Percentiles rank a stretch among this genome's conserved stretches.
Conservation (phyloP, 169 alveolate species). For the Cystoisospora suis region DNA sequence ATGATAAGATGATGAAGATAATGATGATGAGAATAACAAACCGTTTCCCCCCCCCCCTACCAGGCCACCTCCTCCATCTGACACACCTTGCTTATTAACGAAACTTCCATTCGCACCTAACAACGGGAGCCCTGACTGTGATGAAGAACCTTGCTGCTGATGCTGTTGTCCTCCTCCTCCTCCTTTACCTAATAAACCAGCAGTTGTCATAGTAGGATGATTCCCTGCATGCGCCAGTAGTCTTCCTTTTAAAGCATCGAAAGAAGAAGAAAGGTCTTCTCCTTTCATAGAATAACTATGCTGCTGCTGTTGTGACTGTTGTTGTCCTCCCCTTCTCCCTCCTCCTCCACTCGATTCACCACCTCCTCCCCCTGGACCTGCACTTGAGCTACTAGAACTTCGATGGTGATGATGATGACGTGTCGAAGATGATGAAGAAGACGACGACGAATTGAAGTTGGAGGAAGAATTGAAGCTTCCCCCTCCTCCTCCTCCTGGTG, state of each 20-base stretch:
- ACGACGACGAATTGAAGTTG: no score
- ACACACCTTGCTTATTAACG: not conserved
- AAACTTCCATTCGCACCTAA: not conserved
- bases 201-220: no score
- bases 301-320: not conserved
- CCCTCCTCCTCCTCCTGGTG: no score
- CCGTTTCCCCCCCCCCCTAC: not conserved
- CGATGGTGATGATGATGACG: not conserved
- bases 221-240: no score
- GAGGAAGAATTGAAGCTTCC: no score
- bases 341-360: no score
- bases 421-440: not conserved
- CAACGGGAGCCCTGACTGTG: not conserved
- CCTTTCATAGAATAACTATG: no score
- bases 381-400: not conserved
- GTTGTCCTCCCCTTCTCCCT: no score
- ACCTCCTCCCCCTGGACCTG: not conserved
- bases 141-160: not conserved
- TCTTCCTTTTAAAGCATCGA: no score
- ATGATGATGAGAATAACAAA: not conserved
- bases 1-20: not conserved
- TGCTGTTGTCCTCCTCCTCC: conserved; percentile 1
- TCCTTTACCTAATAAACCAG: no score
- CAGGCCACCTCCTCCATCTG: not conserved
- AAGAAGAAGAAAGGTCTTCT: no score